Conservation (phyloP, 139 green algal genomes). For the Closterium sp. region DNA sequence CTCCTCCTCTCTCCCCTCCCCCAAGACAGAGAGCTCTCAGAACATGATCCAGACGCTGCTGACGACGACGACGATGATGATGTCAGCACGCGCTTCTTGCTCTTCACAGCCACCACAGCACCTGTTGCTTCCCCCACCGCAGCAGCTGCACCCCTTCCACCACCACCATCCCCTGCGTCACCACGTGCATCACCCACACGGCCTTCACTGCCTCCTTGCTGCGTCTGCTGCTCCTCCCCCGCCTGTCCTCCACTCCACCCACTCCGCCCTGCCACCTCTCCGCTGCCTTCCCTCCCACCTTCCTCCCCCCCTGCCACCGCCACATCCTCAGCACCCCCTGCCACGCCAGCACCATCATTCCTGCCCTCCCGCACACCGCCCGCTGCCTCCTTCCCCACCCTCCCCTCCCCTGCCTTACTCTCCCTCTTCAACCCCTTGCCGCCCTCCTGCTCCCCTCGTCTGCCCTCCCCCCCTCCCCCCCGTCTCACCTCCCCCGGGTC, state of each 20-base stretch:
- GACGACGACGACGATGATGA: not conserved
- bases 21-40: not conserved
- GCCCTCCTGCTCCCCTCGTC: not conserved
- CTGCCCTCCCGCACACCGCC: not conserved
- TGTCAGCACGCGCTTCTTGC: not conserved
- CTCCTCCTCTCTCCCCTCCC: conserved; percentile 19
- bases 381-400: not conserved
- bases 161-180: not conserved
- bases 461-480: conserved; percentile 7
- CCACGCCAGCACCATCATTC: not conserved
- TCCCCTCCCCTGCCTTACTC: not conserved
- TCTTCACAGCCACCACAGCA: not conserved
- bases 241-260: not conserved
- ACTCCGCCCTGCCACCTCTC: not conserved
- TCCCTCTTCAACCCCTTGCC: not conserved
- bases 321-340: not conserved
- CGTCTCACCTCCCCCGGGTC: conserved; percentile 3
- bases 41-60: not conserved
- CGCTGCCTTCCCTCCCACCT: not conserved
- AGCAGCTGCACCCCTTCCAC: not conserved
- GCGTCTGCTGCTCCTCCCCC: not conserved
- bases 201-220: not conserved
- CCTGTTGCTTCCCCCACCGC: not conserved
- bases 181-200: not conserved
- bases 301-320: not conserved